Conservation (phyloP, 1,284 basidiomycete species). For the Athelia psychrophila region DNA sequence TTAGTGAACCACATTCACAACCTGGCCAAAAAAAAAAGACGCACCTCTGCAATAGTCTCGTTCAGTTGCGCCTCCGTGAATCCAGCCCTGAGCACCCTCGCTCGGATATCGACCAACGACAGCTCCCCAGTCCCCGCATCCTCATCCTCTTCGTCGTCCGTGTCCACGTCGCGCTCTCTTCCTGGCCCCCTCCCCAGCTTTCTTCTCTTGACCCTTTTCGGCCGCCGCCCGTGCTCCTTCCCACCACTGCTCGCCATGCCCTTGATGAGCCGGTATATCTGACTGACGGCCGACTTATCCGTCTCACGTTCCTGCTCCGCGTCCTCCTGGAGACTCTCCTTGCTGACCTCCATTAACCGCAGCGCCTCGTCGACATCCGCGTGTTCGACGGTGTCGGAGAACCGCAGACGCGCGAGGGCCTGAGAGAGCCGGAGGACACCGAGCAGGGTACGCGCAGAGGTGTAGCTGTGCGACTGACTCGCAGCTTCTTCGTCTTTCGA, state of each 20-base stretch:
- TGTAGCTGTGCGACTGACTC: slow-evolving; percentile 90
- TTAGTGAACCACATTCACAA: slow-evolving; percentile 9
- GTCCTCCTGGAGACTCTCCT: slow-evolving; percentile 85
- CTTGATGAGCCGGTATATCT: slow-evolving; percentile 89
- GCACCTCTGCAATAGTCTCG: slow-evolving; percentile 77
- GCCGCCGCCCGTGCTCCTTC: slow-evolving; percentile 33
- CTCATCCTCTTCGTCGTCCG: slow-evolving; percentile 49
- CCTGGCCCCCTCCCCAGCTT: slow-evolving; percentile 66
- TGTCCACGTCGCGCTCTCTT: slow-evolving; percentile 66
- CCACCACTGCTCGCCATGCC: slow-evolving; percentile 62
- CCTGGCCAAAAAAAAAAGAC: slow-evolving; percentile 21
- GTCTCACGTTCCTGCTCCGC: slow-evolving; percentile 64
- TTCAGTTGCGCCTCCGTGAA: slow-evolving; percentile 90
- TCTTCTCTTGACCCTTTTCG: slow-evolving; percentile 36
- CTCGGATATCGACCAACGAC: slow-evolving; percentile 81
- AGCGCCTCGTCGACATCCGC: slow-evolving; percentile 97
- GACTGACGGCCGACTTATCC: slow-evolving; percentile 77
- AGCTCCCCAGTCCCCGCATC: slow-evolving; percentile 49
- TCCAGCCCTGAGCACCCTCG: slow-evolving; percentile 80
- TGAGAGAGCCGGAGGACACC: slow-evolving; percentile 94
- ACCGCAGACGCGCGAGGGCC: slow-evolving; percentile 90
- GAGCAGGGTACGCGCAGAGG: slow-evolving; percentile 94
- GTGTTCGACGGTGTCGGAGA: slow-evolving; percentile 76
- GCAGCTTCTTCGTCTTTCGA: slow-evolving; percentile 90
- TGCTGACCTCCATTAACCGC: slow-evolving; percentile 95